Percentiles rank a stretch among this genome's conserved stretches.
Evolutionary conservation across 768 basidiomycete species (phyloP).

Genomic region (Floccularia luteovirens): DNA sequence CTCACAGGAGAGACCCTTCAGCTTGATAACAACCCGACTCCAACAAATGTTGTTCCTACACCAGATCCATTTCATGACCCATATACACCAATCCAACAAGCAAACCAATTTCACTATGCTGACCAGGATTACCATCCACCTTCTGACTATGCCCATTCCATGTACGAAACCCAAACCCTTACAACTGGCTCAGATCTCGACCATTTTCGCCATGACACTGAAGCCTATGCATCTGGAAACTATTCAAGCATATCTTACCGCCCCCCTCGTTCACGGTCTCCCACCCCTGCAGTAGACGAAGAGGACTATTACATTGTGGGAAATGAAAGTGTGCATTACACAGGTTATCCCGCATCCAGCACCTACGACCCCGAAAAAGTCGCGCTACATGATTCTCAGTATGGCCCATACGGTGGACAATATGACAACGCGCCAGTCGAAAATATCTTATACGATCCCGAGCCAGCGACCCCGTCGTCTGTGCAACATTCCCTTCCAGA

Average conservation of each 20-base stretch:
- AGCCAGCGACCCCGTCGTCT: slow-evolving; percentile 34
- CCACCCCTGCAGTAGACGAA: slow-evolving; percentile 68
- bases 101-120: slow-evolving; percentile 20
- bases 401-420: slow-evolving; percentile 11
- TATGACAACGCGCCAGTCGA: slow-evolving; percentile 5
- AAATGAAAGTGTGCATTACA: slow-evolving; percentile 50
- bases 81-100: slow-evolving; percentile 12
- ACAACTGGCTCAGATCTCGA: slow-evolving; percentile 34
- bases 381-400: slow-evolving; percentile 14
- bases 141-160: slow-evolving; percentile 20
- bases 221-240: slow-evolving; percentile 63
- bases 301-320: slow-evolving; percentile 61
- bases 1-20: slow-evolving; percentile 60
- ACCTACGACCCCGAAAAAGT: slow-evolving; percentile 33
- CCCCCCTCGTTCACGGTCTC: slow-evolving; percentile 63
- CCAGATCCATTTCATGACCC: slow-evolving; percentile 22
- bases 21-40: slow-evolving; percentile 25
- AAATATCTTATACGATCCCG: slow-evolving; percentile 29
- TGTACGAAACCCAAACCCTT: slow-evolving; percentile 16
- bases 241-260: slow-evolving; percentile 38
- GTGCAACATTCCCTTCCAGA: slow-evolving; percentile 35
- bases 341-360: slow-evolving; percentile 22
- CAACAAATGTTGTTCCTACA: slow-evolving; percentile 3
- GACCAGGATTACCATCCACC: slow-evolving; percentile 27
- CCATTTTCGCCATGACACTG: slow-evolving; percentile 58